Conservation (phyloP, 208 protist species). For the Porcisia hertigi region DNA sequence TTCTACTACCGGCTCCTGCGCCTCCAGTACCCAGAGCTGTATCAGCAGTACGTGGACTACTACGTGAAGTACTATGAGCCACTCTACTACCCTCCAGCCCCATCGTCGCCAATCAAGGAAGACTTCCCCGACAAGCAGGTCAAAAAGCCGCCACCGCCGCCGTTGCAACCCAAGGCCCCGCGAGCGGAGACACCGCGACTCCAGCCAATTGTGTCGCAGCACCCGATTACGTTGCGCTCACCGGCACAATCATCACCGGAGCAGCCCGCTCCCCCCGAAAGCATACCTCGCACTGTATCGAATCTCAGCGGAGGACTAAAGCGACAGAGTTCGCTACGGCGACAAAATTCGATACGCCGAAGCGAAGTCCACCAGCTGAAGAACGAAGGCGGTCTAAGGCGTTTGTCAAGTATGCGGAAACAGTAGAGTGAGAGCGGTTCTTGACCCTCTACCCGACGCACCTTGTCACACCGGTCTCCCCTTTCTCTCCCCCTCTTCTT, state of each 20-base stretch:
- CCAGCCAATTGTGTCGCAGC: constrained; percentile 7
- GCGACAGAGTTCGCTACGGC: constrained; percentile 46
- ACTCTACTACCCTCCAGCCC: constrained; percentile 24
- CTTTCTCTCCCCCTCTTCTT: not conserved
- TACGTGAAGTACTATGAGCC: constrained; percentile 54
- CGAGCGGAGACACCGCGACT: not conserved
- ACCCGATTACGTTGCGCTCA: constrained; percentile 6
- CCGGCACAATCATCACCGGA: not conserved
- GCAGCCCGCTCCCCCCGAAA: not conserved
- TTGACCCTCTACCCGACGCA: no score
- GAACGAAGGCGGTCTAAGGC: constrained; percentile 43
- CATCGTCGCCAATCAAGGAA: constrained; percentile 6
- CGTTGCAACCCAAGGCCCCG: constrained; percentile 10
- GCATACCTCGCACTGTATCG: constrained; percentile 19
- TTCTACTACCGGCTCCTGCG: constrained; percentile 52
- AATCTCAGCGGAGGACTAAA: constrained; percentile 31
- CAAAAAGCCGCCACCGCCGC: constrained; percentile 12
- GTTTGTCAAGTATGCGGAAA: constrained; percentile 47
- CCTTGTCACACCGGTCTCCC: no score
- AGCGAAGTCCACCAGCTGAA: constrained; percentile 49
- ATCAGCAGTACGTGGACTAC: constrained; percentile 61
- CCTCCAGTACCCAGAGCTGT: constrained; percentile 52
- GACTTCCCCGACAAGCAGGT: not conserved
- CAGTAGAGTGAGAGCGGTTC: no score
- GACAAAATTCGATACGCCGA: constrained; percentile 52